Percentiles rank a stretch among this genome's conserved stretches.
Evolutionary conservation across 768 basidiomycete genomes (phyloP).

Genomic region (Rhizopogon rudus): DNA sequence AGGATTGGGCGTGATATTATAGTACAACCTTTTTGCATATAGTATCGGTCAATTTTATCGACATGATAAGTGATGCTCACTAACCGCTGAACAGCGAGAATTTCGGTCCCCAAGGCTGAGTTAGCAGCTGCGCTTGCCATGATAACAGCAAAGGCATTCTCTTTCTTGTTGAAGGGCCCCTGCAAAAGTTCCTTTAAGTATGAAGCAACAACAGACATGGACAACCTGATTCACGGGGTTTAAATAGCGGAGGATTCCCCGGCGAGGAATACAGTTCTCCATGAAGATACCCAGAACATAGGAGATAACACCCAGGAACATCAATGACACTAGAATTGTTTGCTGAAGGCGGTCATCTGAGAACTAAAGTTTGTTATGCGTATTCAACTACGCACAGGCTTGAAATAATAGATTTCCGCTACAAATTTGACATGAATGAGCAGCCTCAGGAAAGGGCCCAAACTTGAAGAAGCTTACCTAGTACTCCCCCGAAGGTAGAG

Average conservation of each 20-base stretch:
- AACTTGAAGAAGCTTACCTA: conserved; percentile 26
- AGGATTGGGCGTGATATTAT: conserved; percentile 45
- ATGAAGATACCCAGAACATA: conserved; percentile 43
- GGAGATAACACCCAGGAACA: conserved; percentile 49
- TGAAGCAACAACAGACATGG: too few relatives aligned
- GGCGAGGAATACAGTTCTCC: conserved; percentile 41
- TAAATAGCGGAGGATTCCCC: conserved; percentile 41
- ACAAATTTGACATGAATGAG: not conserved
- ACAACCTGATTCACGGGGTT: conserved; percentile 34
- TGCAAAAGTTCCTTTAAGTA: conserved; percentile 9
- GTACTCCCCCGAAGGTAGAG: conserved; percentile 42
- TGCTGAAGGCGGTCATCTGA: conserved; percentile 27
- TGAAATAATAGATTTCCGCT: conserved; percentile 53
- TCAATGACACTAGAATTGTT: conserved; percentile 45
- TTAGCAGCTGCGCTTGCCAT: conserved; percentile 54
- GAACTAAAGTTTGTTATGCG: not conserved
- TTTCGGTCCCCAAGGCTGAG: conserved; percentile 48
- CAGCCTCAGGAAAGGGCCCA: not conserved
- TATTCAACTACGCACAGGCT: conserved; percentile 30
- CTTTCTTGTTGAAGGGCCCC: conserved; percentile 58
- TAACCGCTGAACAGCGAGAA: conserved; percentile 46
- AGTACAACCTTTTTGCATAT: conserved; percentile 28
- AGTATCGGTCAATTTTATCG: too few relatives aligned
- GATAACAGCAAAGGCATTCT: conserved; percentile 53
- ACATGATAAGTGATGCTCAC: not conserved